Percentiles rank a stretch among this genome's conserved stretches.
phyloP scores from a whole-genome alignment of 345 rosid genomes.

The Eutrema japonicum region DNA sequence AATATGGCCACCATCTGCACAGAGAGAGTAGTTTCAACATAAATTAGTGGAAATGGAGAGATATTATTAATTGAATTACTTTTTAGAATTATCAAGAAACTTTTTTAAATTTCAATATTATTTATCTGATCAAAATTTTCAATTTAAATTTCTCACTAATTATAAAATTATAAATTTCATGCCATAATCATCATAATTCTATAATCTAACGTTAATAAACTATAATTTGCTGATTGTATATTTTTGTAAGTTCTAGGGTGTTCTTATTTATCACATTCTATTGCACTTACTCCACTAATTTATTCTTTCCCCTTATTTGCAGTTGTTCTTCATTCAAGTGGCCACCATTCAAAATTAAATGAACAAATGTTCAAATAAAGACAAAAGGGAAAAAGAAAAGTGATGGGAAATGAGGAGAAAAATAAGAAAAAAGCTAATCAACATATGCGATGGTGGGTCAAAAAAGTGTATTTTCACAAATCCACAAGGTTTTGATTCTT shows the following conservation, averaged over 20 bases:
- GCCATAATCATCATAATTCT: slow-evolving; percentile 7
- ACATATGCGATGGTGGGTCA: slow-evolving; percentile 45
- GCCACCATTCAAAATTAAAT: slow-evolving; percentile 1
- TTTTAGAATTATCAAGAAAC: not conserved
- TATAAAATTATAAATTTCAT: not conserved
- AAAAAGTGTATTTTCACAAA: slow-evolving; percentile 42
- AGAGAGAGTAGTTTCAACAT: slow-evolving; percentile 19
- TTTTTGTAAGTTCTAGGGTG: too few species aligned
- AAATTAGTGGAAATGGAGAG: slow-evolving; percentile 6
- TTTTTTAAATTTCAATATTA: not conserved
- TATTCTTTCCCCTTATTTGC: not conserved
- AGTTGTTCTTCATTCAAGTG: slow-evolving; percentile 10
- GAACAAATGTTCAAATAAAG: slow-evolving; percentile 38
- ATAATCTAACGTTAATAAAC: not conserved
- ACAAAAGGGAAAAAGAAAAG: slow-evolving; percentile 35
- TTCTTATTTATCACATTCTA: not conserved
- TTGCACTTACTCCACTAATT: slow-evolving; percentile 24
- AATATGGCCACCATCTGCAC: slow-evolving; percentile 13
- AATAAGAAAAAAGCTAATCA: slow-evolving; percentile 40
- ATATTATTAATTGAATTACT: not conserved
- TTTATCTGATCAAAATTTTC: not conserved
- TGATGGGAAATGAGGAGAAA: slow-evolving; percentile 35
- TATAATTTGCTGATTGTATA: not conserved
- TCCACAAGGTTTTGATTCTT: slow-evolving; percentile 44
- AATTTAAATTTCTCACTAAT: not conserved